Evolutionary conservation across 805 yeast genomes (phyloP), one percentile per base, ranked within the genome.

Genomic region (Teunomyces barrocoloradensis): DNA sequence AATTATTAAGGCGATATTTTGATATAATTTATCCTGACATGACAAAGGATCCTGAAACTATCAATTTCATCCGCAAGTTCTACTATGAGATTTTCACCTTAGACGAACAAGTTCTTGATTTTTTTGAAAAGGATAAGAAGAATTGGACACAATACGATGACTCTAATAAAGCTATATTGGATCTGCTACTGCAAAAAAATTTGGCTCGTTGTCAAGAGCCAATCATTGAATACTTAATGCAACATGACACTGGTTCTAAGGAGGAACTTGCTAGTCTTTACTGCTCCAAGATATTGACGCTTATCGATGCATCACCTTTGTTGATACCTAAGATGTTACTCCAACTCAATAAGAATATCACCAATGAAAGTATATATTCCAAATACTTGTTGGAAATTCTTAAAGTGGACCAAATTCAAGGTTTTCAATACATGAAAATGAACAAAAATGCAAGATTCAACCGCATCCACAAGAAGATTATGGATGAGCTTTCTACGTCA

Each of bases 381-480:
- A 65, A 62, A 44, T 52, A 58, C 28, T 58, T 72, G 6, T 47
- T 72, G 11, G 71, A 64, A 44, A 53, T 71, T 2, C 54, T 73
- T 12, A 59, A 67, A 44, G 29, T 62, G 3, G 58, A 63, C 34
- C 60, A 69, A 6, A 56, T 58, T 1, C 47, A 49, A 32, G 71
- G 71, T 1, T 53, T 70, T n/a, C 47, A 53, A 7, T 70, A 66
- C 38, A 59, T 73, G 50, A 64, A 66, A 44, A 50, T 52, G 13
- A 56, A 67, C 42, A 63, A 62, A 17, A 57, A 62, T 17, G 52
- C 55, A 21, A 56, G 54, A 36, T 64, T 58, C 44, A 58, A 54
- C 34, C 49, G 52, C 3, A 62, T 65, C 5, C 71, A 70, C 49
- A 59, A 56, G 40, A 52, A 53, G 10, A 68, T 73, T 18, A 52